Evolutionary conservation across 1,139 yeast species (phyloP), one percentile per base, ranked within the genome.

Genomic region (Blastobotrys buckinghamii): DNA sequence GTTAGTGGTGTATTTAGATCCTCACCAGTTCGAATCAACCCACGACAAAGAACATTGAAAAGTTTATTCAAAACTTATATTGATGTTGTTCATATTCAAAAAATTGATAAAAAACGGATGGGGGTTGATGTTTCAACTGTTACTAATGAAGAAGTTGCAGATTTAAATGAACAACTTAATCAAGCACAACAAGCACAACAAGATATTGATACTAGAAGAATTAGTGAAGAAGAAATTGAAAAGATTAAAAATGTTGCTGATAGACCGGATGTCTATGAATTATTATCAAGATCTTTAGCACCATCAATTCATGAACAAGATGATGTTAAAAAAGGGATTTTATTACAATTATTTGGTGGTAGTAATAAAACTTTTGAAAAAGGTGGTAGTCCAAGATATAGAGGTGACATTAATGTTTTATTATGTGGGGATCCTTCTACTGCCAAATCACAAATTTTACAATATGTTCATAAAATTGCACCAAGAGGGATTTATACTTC

Each of bases 391-490:
- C 76, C 76, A 2, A 77, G 92, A 54, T 92, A 90, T 65, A 79
- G 99, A 74, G 99, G 99, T 47, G 99, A 92, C 64, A 80, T 92
- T 53, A 92, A 92, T 64, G 77, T 92, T 44, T 71, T 92, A 52
- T 74, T 92, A 42, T 90, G 97, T 71, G 99, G 99, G 60, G 99
- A 92, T 65, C 99, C 99, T 2, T 90, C 97, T 9, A 92, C 99
- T 2, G 83, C 97, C 12, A 92, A 92, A 65, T 92, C 98, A 1
- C 99, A 92, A 67, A 72, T 92, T 50, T 74, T 92, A 57, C 94
- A 89, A 62, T 92, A 92, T 58, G 97, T 92, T 45, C 98, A 92
- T 69, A 88, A 90, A 64, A 92, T 92, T 57, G 95, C 98, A 0
- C 99, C 99, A 37, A 76, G 98, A 64, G 98, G 98, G 58, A 88